Percentiles rank a stretch among this genome's conserved stretches.
These are phyloP conservation scores for Litsea cubeba DNA, from an alignment of 164 flowering plant genomes.

Conservation along the genomic window DNA sequence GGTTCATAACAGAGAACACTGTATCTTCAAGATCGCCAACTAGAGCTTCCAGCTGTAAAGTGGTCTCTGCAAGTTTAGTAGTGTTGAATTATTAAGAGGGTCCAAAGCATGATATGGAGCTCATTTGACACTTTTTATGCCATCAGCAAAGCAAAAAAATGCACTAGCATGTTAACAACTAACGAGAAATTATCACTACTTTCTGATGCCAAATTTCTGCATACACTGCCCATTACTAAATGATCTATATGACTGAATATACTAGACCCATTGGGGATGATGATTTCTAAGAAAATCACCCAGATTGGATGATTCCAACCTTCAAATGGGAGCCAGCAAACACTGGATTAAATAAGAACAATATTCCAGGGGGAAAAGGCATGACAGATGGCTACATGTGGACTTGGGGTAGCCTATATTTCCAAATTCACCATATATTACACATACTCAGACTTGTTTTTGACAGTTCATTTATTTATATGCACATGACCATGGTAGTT, in stretches of 20 bases:
- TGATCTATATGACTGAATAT: too few relatives aligned
- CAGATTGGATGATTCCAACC: too few relatives aligned
- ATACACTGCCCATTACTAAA: too few relatives aligned
- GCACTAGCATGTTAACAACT: not conserved
- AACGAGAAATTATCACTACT: not conserved
- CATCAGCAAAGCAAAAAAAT: not conserved
- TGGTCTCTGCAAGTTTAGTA: conserved; percentile 39
- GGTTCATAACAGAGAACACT: conserved; percentile 29
- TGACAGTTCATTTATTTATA: too few relatives aligned
- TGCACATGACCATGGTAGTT: too few relatives aligned
- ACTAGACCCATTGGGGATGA: not conserved
- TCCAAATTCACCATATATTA: too few relatives aligned
- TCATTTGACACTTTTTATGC: not conserved
- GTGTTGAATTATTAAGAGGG: not conserved
- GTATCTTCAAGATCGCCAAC: conserved; percentile 82
- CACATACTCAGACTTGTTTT: too few relatives aligned
- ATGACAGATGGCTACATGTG: too few relatives aligned
- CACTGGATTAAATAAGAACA: too few relatives aligned
- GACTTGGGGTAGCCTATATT: too few relatives aligned
- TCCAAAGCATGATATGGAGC: not conserved
- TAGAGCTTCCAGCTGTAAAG: conserved; percentile 52
- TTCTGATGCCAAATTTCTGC: not conserved
- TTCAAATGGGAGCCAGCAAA: too few relatives aligned
- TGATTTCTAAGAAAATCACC: not conserved
- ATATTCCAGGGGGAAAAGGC: too few relatives aligned